phyloP scores from a whole-genome alignment of 345 rosid genomes.

The Citrus reticulata region DNA sequence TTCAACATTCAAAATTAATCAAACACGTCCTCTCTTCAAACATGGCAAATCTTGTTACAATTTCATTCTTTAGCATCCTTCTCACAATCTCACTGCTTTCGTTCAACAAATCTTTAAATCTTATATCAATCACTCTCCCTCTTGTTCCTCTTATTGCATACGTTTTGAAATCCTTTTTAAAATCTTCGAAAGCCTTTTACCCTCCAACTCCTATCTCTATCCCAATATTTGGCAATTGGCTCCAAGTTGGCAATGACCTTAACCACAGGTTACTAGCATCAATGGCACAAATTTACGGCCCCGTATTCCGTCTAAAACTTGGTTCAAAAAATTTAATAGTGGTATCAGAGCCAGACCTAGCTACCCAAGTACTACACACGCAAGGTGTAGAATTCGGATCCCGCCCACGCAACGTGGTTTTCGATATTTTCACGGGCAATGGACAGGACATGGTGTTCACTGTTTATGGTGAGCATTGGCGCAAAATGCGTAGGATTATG shows the following conservation, averaged over 20 bases:
- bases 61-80: background rate
- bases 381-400: conserved; percentile 66
- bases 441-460: conserved; percentile 80
- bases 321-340: conserved; percentile 43
- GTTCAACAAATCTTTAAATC: background rate
- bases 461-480: conserved; percentile 59
- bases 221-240: conserved; percentile 64
- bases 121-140: background rate
- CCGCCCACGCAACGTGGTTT: conserved; percentile 56
- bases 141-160: background rate
- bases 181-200: conserved; percentile 4
- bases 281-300: conserved; percentile 39
- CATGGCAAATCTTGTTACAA: background rate
- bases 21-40: background rate
- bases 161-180: background rate
- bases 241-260: conserved; percentile 61
- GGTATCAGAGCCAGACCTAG: conserved; percentile 52
- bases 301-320: conserved; percentile 46
- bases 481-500: conserved; percentile 67
- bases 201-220: conserved; percentile 50
- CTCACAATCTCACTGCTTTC: background rate
- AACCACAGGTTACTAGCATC: conserved; percentile 55
- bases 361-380: conserved; percentile 52
- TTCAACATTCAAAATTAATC: background rate
- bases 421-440: conserved; percentile 58